These are phyloP conservation scores for Parastagonospora avenae DNA, from an alignment of 2,329 filamentous ascomycete genomes.

Conservation along the genomic window DNA sequence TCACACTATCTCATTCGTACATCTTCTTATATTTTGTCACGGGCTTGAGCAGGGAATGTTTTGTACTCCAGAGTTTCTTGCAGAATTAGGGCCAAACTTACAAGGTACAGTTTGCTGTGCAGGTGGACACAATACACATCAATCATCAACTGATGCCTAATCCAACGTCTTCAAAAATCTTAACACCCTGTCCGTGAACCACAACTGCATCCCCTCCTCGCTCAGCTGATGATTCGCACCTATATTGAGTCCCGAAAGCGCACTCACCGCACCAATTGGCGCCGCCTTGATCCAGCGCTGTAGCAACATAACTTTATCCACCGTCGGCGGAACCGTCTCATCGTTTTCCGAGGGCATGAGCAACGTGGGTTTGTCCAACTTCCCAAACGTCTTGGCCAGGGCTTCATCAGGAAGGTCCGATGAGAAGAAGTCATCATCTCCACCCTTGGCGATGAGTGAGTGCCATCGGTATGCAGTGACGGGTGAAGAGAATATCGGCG, in stretches of 20 bases:
- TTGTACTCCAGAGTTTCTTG: too few species aligned
- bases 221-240: conserved; percentile 7
- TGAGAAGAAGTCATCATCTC: conserved; percentile 28
- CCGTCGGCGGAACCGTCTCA: conserved; percentile 17
- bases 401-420: conserved; percentile 11
- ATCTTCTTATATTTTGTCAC: too few species aligned
- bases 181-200: conserved; percentile 2
- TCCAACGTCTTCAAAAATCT: background rate
- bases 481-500: conserved; percentile 14
- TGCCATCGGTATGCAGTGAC: conserved; percentile 24
- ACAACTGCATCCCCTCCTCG: background rate
- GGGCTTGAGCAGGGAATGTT: too few species aligned
- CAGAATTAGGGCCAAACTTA: too few species aligned
- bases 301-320: conserved; percentile 14
- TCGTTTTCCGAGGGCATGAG: conserved; percentile 17
- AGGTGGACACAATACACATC: too few species aligned
- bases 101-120: too few species aligned
- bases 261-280: conserved; percentile 3
- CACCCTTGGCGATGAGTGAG: conserved; percentile 14
- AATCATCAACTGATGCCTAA: background rate
- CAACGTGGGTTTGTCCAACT: conserved; percentile 11
- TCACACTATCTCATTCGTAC: too few species aligned
- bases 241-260: conserved; percentile 4
- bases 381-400: conserved; percentile 5
- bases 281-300: conserved; percentile 3